phyloP scores from a whole-genome alignment of 768 basidiomycete species.

The Lactarius indigo region DNA sequence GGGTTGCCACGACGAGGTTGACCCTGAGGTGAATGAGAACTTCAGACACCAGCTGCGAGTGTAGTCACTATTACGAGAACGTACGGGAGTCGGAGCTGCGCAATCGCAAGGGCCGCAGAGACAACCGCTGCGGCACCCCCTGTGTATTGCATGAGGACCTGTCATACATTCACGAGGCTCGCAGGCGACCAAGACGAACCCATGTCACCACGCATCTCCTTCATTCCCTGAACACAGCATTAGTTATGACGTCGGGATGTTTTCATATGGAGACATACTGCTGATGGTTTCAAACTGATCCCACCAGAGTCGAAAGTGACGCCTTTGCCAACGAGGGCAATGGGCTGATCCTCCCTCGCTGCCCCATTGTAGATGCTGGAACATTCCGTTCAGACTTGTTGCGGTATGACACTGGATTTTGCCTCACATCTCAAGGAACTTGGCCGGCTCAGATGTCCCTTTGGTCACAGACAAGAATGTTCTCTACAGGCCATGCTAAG shows the following conservation, averaged over 20 bases:
- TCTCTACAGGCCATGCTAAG: conserved; percentile 39
- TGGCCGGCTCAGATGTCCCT: conserved; percentile 79
- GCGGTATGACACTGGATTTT: neutral
- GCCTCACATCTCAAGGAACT: conserved; percentile 76
- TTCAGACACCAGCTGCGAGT: neutral
- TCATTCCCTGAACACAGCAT: conserved; percentile 56
- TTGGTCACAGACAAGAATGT: conserved; percentile 86
- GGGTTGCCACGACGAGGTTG: conserved; percentile 69
- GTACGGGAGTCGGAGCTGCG: conserved; percentile 76
- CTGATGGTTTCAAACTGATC: conserved; percentile 77
- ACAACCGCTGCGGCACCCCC: conserved; percentile 80
- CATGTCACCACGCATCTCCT: conserved; percentile 85
- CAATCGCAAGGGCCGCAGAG: conserved; percentile 70
- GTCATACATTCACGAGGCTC: neutral
- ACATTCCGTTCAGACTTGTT: neutral
- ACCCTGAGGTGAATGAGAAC: conserved; percentile 41
- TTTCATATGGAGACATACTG: conserved; percentile 39
- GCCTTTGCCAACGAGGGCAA: conserved; percentile 83
- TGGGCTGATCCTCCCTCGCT: conserved; percentile 49
- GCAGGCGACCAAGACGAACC: conserved; percentile 39
- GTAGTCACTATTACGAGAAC: conserved; percentile 29
- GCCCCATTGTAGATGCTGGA: conserved; percentile 80
- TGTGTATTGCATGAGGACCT: conserved; percentile 26
- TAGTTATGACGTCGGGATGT: neutral
- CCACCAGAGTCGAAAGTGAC: conserved; percentile 90